A percentile compares a stretch with the other conserved stretches of the same genome.
Evolutionary conservation across 768 basidiomycete species (phyloP).

Genomic region (Pleurotus cornucopiae): DNA sequence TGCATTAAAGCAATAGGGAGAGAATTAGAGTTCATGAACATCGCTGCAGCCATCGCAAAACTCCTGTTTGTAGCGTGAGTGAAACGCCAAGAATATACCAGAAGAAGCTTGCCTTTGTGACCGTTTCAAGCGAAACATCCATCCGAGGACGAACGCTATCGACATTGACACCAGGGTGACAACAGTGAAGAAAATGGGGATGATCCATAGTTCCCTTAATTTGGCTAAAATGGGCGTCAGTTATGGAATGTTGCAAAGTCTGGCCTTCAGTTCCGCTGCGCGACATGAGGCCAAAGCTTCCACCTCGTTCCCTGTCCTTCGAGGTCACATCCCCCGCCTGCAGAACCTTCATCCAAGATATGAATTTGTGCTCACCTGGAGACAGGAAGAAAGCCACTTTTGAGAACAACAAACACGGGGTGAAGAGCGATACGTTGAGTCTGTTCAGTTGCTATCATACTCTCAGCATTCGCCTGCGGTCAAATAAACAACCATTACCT

Average conservation of each 20-base stretch:
- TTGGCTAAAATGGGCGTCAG: constrained; percentile 42
- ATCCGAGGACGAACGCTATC: constrained; percentile 62
- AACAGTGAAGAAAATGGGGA: constrained; percentile 80
- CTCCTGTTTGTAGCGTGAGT: constrained; percentile 36
- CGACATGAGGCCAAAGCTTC: too few species aligned
- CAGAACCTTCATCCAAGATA: neutral
- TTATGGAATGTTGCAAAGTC: too few species aligned
- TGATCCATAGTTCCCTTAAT: constrained; percentile 77
- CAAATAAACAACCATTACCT: constrained; percentile 38
- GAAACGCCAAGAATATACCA: neutral
- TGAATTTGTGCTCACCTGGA: constrained; percentile 47
- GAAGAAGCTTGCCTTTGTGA: constrained; percentile 78
- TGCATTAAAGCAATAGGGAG: constrained; percentile 95
- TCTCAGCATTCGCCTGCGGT: constrained; percentile 8
- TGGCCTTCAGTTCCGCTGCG: too few species aligned
- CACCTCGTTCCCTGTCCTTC: too few species aligned
- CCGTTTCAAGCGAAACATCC: constrained; percentile 58
- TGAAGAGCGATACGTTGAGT: constrained; percentile 87
- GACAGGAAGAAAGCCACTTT: constrained; percentile 93
- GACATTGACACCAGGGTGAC: constrained; percentile 70
- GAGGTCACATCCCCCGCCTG: neutral
- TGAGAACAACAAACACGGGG: constrained; percentile 82
- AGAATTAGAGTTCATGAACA: constrained; percentile 95
- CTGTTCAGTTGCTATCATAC: constrained; percentile 62
- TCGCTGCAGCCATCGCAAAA: constrained; percentile 77